A percentile compares a stretch with the other conserved stretches of the same genome.
phyloP scores from a whole-genome alignment of 768 basidiomycete genomes.

The Naganishia vaughanmartiniae region DNA sequence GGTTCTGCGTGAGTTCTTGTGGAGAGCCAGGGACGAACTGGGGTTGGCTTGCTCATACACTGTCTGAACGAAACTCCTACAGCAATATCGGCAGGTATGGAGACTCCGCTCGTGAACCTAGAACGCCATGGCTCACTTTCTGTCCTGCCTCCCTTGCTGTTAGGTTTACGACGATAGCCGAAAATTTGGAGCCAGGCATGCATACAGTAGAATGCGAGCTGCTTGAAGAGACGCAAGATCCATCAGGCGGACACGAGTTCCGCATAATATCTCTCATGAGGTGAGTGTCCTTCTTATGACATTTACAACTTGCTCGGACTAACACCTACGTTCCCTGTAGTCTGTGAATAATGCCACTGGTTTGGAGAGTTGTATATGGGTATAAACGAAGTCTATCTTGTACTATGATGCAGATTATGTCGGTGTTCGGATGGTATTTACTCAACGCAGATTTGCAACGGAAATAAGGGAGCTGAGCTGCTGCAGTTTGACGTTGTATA shows the following conservation, averaged over 20 bases:
- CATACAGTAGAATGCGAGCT: constrained; percentile 47
- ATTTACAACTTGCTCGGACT: no score
- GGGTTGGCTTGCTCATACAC: background rate
- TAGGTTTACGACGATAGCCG: constrained; percentile 31
- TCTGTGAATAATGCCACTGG: background rate
- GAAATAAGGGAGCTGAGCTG: no score
- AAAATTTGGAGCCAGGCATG: constrained; percentile 37
- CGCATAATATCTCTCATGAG: constrained; percentile 39
- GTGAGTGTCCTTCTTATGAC: constrained; percentile 28
- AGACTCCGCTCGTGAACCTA: background rate
- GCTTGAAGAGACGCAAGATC: constrained; percentile 44
- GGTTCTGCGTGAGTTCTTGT: constrained; percentile 38
- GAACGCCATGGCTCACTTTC: background rate
- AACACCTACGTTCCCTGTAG: background rate
- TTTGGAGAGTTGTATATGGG: background rate
- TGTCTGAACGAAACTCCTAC: background rate
- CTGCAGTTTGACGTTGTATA: no score
- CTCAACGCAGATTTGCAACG: no score
- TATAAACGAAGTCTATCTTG: background rate
- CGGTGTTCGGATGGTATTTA: no score
- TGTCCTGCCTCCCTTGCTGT: background rate
- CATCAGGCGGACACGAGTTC: constrained; percentile 46
- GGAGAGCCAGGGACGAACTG: background rate
- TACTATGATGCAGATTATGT: background rate
- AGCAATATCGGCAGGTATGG: constrained; percentile 32